Evolutionary conservation across 2,329 filamentous ascomycete genomes (phyloP).

Genomic region (Mollisiaceae sp.): DNA sequence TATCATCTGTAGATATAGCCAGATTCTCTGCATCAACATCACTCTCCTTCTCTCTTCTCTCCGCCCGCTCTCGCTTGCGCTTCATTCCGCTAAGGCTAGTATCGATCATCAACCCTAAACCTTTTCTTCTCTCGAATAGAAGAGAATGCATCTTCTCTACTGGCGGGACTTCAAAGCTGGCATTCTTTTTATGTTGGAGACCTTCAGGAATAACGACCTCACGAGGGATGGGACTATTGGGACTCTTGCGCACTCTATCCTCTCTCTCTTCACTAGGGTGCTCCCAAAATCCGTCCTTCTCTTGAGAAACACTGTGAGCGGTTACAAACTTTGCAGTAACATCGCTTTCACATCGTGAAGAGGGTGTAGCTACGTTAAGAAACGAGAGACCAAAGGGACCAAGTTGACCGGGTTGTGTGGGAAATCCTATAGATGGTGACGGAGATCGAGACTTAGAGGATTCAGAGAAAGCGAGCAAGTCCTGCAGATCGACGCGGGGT

Average conservation of each 20-base stretch:
- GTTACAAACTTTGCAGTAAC: neutral
- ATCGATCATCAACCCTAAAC: neutral
- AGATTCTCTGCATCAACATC: neutral
- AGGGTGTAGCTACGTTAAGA: neutral
- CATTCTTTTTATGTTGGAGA: neutral
- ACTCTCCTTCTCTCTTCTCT: no score
- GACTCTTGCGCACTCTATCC: neutral
- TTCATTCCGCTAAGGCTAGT: neutral
- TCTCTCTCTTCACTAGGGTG: neutral
- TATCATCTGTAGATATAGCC: neutral
- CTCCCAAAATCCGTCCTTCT: neutral
- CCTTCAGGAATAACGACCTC: neutral
- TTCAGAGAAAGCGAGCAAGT: slow-evolving; percentile 8
- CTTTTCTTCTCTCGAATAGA: neutral
- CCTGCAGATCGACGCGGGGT: slow-evolving; percentile 13
- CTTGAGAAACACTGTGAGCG: neutral
- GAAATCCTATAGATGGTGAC: neutral
- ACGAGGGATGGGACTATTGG: neutral
- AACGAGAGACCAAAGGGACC: neutral
- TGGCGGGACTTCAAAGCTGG: neutral
- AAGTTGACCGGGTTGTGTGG: neutral
- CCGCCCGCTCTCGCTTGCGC: neutral
- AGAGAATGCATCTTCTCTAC: neutral
- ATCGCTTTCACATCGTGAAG: neutral
- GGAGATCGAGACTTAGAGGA: neutral